Evolutionary conservation across 768 basidiomycete species (phyloP).

Genomic region (Lactarius akahatsu): DNA sequence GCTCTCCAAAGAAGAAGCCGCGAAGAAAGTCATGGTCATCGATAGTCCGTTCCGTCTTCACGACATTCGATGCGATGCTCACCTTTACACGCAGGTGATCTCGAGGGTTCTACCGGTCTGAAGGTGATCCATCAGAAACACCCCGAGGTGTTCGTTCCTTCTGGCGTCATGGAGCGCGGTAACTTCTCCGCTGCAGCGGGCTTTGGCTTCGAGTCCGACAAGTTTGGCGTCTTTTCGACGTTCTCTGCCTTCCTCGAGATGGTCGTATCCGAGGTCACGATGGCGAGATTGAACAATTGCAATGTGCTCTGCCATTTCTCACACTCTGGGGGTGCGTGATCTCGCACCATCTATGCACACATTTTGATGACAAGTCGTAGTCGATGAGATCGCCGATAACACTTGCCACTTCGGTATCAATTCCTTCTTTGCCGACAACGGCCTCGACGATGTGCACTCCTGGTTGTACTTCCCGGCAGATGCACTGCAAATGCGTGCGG

Average conservation of each 20-base stretch:
- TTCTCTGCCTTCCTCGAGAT: slow-evolving; percentile 93
- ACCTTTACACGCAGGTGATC: slow-evolving; percentile 51
- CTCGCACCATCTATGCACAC: not conserved
- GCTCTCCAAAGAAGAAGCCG: slow-evolving; percentile 72
- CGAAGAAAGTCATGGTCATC: slow-evolving; percentile 81
- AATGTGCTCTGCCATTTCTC: slow-evolving; percentile 89
- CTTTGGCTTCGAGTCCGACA: slow-evolving; percentile 79
- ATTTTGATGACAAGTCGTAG: slow-evolving; percentile 10
- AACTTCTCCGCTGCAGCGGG: slow-evolving; percentile 85
- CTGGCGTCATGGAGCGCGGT: slow-evolving; percentile 85
- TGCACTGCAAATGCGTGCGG: slow-evolving; percentile 72
- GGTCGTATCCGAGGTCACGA: slow-evolving; percentile 85
- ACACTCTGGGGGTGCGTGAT: slow-evolving; percentile 69
- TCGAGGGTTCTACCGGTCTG: slow-evolving; percentile 88
- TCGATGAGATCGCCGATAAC: slow-evolving; percentile 53
- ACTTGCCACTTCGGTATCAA: slow-evolving; percentile 74
- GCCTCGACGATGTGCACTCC: slow-evolving; percentile 74
- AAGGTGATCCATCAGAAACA: slow-evolving; percentile 88
- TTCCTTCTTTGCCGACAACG: slow-evolving; percentile 86
- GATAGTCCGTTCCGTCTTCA: slow-evolving; percentile 55
- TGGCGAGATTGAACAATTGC: slow-evolving; percentile 89
- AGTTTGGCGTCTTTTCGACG: slow-evolving; percentile 86
- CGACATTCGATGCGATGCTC: slow-evolving; percentile 11
- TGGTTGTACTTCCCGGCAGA: slow-evolving; percentile 90
- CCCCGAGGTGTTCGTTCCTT: slow-evolving; percentile 81